phyloP scores from a whole-genome alignment of 2,329 filamentous ascomycete genomes.

The Microsporum ferrugineum region DNA sequence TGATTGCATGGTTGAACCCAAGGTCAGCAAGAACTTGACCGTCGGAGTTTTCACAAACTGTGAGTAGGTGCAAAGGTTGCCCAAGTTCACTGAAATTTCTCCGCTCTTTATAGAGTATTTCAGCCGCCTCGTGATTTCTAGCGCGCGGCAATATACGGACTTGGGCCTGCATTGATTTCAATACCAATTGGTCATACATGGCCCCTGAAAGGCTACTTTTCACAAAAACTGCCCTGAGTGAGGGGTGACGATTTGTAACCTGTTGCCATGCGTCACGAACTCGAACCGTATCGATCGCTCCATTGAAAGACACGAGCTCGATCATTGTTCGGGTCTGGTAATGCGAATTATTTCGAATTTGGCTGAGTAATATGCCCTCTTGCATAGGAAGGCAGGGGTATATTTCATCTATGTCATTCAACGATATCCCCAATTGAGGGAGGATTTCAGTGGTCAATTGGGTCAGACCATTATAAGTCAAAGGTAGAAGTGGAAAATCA shows the following conservation, averaged over 20 bases:
- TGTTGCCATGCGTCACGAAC: conserved; percentile 7
- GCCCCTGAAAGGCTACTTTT: conserved; percentile 18
- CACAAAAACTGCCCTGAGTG: conserved; percentile 18
- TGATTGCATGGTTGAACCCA: conserved; percentile 35
- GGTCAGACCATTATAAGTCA: conserved; percentile 32
- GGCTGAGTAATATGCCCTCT: conserved; percentile 14
- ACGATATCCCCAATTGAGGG: conserved; percentile 24
- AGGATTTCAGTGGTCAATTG: conserved; percentile 27
- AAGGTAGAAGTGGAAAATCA: conserved; percentile 36
- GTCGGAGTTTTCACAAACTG: conserved; percentile 24
- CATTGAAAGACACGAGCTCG: background rate
- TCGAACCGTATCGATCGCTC: background rate
- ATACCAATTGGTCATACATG: conserved; percentile 10
- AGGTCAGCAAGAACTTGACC: conserved; percentile 27
- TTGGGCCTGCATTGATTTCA: conserved; percentile 3
- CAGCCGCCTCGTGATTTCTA: background rate
- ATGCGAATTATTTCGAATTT: background rate
- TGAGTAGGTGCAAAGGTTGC: conserved; percentile 28
- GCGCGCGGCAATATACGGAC: background rate
- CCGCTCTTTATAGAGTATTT: background rate
- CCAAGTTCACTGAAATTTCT: conserved; percentile 1
- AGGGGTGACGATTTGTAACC: conserved; percentile 8
- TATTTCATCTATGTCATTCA: conserved; percentile 16
- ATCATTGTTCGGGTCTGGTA: conserved; percentile 8
- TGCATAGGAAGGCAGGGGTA: conserved; percentile 24